Percentiles rank a stretch among this genome's conserved stretches.
phyloP scores from a whole-genome alignment of 148 eudicot species.

The Chenopodium berlandieri region DNA sequence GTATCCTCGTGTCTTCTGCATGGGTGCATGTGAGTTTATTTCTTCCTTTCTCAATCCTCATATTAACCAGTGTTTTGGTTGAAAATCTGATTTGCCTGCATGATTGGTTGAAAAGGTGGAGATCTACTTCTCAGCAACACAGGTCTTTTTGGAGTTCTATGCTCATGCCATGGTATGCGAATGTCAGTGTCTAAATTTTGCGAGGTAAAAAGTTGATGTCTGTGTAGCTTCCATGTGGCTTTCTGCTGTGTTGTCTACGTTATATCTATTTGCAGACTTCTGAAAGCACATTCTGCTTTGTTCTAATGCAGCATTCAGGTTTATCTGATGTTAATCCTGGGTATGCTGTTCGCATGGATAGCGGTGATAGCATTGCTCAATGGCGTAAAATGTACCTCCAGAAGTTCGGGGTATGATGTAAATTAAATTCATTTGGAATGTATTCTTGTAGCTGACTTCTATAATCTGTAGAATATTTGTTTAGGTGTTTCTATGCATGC shows the following conservation, averaged over 20 bases:
- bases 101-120: conserved; percentile 49
- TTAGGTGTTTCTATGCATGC: background rate
- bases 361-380: conserved; percentile 65
- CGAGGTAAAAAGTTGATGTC: conserved; percentile 40
- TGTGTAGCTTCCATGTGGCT: background rate
- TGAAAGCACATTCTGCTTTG: conserved; percentile 11
- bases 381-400: conserved; percentile 59
- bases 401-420: conserved; percentile 48
- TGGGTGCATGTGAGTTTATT: conserved; percentile 50
- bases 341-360: conserved; percentile 57
- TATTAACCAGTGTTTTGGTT: background rate
- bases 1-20: conserved; percentile 64
- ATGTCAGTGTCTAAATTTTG: conserved; percentile 64
- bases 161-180: conserved; percentile 63
- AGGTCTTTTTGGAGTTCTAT: conserved; percentile 66
- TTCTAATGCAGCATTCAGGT: conserved; percentile 65
- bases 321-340: conserved; percentile 55
- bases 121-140: conserved; percentile 57
- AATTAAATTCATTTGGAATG: conserved; percentile 7
- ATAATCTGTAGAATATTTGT: background rate
- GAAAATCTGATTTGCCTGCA: conserved; percentile 22
- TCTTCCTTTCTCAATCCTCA: background rate
- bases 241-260: background rate
- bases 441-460: conserved; percentile 3
- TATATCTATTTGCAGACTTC: background rate